phyloP scores from a whole-genome alignment of 1,284 basidiomycete species.

The Schizophyllum amplum region DNA sequence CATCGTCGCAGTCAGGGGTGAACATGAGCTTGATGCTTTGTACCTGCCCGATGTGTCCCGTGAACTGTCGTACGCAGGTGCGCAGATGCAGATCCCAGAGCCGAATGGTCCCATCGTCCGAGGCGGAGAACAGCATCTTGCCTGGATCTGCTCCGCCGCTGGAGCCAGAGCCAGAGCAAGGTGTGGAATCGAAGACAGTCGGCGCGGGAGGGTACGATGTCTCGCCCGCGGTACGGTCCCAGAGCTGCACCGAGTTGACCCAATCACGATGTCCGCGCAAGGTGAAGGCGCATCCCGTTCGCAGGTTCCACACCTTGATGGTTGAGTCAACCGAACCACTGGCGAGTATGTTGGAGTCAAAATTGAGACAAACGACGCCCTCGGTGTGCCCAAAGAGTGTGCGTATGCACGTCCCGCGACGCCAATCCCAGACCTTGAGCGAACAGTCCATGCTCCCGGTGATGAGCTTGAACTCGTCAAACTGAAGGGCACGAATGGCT shows the following conservation, averaged over 20 bases:
- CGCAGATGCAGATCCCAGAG: constrained; percentile 88
- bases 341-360: constrained; percentile 88
- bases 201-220: constrained; percentile 29
- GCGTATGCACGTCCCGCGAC: constrained; percentile 84
- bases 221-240: constrained; percentile 63
- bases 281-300: constrained; percentile 87
- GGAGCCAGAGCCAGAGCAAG: constrained; percentile 15
- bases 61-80: constrained; percentile 79
- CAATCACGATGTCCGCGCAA: constrained; percentile 92
- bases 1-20: constrained; percentile 42
- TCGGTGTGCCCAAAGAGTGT: constrained; percentile 87
- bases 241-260: constrained; percentile 93
- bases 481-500: constrained; percentile 89
- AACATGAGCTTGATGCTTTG: constrained; percentile 83
- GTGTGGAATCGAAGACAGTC: constrained; percentile 26
- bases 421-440: constrained; percentile 97
- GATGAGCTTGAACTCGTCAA: constrained; percentile 93
- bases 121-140: constrained; percentile 95
- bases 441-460: constrained; percentile 96
- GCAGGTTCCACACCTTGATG: constrained; percentile 93
- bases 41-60: constrained; percentile 91
- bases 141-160: constrained; percentile 62
- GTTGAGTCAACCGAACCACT: constrained; percentile 87
- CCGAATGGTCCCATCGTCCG: constrained; percentile 89
- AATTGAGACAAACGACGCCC: constrained; percentile 89